Evolutionary conservation across 2,329 filamentous ascomycete genomes (phyloP).

Genomic region (Colletotrichum filicis): DNA sequence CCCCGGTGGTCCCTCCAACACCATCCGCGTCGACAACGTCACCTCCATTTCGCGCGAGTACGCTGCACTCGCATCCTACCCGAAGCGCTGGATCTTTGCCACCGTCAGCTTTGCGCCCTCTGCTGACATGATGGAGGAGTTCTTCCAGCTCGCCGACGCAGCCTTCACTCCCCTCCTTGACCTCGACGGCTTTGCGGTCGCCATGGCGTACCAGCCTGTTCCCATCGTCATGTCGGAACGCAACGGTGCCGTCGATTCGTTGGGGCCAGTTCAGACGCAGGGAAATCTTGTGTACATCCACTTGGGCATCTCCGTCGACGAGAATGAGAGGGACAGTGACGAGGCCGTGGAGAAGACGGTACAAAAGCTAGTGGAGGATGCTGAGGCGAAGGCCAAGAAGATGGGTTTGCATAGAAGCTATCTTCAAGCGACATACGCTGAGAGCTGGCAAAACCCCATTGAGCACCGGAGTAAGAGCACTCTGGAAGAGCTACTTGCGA

Average conservation of each 20-base stretch:
- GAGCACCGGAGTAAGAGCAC: background rate
- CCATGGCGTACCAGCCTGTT: slow-evolving; percentile 18
- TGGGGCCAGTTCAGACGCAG: background rate
- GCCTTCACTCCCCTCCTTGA: background rate
- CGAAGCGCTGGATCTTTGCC: slow-evolving; percentile 1
- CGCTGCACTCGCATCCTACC: slow-evolving; percentile 3
- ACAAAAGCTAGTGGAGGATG: background rate
- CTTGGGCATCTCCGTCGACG: background rate
- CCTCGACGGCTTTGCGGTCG: slow-evolving; percentile 3
- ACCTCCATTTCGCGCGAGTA: slow-evolving; percentile 19
- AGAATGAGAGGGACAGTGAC: background rate
- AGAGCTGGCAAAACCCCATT: slow-evolving; percentile 23
- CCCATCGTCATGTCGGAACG: slow-evolving; percentile 7
- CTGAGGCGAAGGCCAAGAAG: background rate
- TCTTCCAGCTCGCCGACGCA: slow-evolving; percentile 14
- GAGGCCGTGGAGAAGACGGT: background rate
- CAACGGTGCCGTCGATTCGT: background rate
- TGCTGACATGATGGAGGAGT: slow-evolving; percentile 9
- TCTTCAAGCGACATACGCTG: slow-evolving; percentile 7
- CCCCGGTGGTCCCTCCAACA: slow-evolving; percentile 9
- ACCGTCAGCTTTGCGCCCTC: slow-evolving; percentile 19
- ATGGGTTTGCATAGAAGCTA: slow-evolving; percentile 1
- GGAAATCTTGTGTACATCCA: slow-evolving; percentile 17
- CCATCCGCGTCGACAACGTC: slow-evolving; percentile 11
- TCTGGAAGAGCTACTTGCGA: background rate